phyloP scores from a whole-genome alignment of 306 rosid species.

The Hippophae rhamnoides region DNA sequence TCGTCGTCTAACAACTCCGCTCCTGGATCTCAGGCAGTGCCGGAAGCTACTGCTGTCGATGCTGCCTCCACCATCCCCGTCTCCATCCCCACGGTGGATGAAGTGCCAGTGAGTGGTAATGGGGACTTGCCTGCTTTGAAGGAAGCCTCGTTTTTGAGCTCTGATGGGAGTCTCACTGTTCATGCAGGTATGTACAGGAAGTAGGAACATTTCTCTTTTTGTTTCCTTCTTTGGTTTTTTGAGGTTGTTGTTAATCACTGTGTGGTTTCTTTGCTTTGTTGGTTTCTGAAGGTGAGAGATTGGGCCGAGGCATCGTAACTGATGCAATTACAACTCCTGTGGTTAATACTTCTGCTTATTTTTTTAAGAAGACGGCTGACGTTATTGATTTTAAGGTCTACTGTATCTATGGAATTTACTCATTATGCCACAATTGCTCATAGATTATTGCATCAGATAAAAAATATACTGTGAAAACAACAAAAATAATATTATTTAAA shows the following conservation, averaged over 20 bases:
- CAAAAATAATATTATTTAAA: too few relatives aligned
- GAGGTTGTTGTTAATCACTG: neutral
- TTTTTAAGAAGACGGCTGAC: slow-evolving; percentile 62
- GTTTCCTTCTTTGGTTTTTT: neutral
- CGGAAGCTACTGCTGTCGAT: slow-evolving; percentile 43
- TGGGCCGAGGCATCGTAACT: slow-evolving; percentile 73
- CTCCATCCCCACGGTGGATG: slow-evolving; percentile 34
- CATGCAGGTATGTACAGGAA: slow-evolving; percentile 54
- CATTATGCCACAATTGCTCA: neutral
- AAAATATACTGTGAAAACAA: too few relatives aligned
- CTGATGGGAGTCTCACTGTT: slow-evolving; percentile 59
- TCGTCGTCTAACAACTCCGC: slow-evolving; percentile 68
- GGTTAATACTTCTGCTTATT: slow-evolving; percentile 78
- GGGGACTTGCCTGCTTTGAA: slow-evolving; percentile 34
- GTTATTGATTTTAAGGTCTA: slow-evolving; percentile 84
- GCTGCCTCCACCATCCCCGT: slow-evolving; percentile 39
- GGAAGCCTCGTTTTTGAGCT: slow-evolving; percentile 53
- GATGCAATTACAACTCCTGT: slow-evolving; percentile 93
- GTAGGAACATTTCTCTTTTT: neutral
- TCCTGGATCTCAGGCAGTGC: slow-evolving; percentile 26
- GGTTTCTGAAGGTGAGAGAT: slow-evolving; percentile 58
- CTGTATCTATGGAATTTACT: neutral
- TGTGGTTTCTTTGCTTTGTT: slow-evolving; percentile 2
- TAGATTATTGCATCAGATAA: neutral
- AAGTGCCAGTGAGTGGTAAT: slow-evolving; percentile 37